These are phyloP conservation scores for Aspergillus udagawae DNA, from an alignment of 2,329 filamentous ascomycete genomes.

Conservation along the genomic window DNA sequence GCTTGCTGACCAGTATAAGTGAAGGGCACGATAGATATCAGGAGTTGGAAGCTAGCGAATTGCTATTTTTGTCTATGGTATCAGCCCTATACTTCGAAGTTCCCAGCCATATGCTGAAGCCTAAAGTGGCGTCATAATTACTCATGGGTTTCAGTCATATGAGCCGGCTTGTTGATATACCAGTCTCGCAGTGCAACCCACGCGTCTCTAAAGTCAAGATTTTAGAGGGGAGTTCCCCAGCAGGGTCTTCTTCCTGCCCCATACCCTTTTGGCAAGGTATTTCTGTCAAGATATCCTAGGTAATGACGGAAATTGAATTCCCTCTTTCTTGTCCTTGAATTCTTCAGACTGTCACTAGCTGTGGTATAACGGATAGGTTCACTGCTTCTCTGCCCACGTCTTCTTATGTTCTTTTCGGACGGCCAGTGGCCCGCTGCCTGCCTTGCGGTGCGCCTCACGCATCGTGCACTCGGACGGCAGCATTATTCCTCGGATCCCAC, in stretches of 20 bases:
- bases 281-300: background rate
- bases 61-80: background rate
- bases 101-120: background rate
- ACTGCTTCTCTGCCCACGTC: too few species aligned
- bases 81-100: background rate
- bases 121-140: background rate
- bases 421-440: too few species aligned
- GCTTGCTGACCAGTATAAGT: background rate
- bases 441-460: too few species aligned
- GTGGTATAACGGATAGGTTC: too few species aligned
- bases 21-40: background rate
- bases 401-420: too few species aligned
- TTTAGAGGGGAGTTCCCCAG: background rate
- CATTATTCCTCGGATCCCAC: too few species aligned
- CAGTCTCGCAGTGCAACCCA: background rate
- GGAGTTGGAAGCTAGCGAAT: background rate
- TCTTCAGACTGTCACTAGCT: background rate
- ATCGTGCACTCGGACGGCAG: too few species aligned
- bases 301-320: background rate
- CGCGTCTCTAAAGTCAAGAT: background rate
- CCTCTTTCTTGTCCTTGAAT: too few species aligned
- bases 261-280: background rate
- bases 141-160: background rate
- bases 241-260: background rate
- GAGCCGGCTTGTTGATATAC: background rate